phyloP scores from a whole-genome alignment of 352 stramenopile species.

The Phytophthora ramorum region DNA sequence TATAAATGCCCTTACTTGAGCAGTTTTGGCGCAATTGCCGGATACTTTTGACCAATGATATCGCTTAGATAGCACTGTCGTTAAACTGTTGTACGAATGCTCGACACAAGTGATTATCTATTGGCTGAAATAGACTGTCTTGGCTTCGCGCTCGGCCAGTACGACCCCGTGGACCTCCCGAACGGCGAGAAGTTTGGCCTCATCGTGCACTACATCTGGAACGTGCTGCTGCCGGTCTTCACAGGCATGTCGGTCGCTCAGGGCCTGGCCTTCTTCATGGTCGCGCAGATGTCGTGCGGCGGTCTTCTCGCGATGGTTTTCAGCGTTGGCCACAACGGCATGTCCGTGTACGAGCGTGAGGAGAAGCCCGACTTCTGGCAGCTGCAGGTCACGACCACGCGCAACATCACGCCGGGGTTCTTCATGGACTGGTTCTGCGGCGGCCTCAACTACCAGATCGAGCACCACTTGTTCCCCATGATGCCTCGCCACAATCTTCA shows the following conservation, averaged over 20 bases:
- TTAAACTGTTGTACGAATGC: too few relatives aligned
- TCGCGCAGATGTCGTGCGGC: conserved; percentile 92
- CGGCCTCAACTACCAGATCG: conserved; percentile 98
- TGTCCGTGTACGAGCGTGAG: conserved; percentile 97
- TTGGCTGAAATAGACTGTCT: too few relatives aligned
- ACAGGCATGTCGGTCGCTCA: conserved; percentile 75
- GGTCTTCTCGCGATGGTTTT: conserved; percentile 97
- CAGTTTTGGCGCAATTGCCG: too few relatives aligned
- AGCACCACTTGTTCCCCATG: conserved; percentile 98
- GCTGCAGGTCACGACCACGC: conserved; percentile 97
- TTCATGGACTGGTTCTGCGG: conserved; percentile 99
- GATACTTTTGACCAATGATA: too few relatives aligned
- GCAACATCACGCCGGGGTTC: conserved; percentile 94
- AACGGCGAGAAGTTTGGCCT: conserved; percentile 77
- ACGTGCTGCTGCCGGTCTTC: conserved; percentile 80
- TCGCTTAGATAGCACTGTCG: too few relatives aligned
- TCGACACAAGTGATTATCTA: too few relatives aligned
- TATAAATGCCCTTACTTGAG: too few relatives aligned
- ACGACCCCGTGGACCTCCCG: conserved; percentile 91
- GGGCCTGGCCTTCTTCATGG: conserved; percentile 83
- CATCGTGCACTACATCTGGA: conserved; percentile 93
- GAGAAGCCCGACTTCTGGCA: conserved; percentile 98
- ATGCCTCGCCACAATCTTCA: conserved; percentile 96
- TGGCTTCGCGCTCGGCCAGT: conserved; percentile 81
- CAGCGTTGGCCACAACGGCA: conserved; percentile 98